Conservation (phyloP, 345 rosid genomes). For the Alliaria petiolata region DNA sequence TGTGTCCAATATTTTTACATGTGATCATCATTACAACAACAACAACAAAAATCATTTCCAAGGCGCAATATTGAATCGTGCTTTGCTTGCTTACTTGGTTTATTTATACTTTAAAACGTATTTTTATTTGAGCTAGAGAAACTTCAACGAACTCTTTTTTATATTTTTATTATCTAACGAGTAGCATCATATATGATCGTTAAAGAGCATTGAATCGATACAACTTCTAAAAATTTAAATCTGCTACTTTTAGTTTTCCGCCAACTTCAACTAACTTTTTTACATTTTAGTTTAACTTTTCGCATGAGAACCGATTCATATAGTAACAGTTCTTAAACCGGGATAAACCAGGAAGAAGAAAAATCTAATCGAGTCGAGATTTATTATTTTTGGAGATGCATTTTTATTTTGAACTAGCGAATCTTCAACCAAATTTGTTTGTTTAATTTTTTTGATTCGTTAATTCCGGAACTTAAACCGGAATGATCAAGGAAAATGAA, state of each 20-base stretch:
- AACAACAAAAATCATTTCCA: background rate
- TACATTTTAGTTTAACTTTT: background rate
- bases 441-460: background rate
- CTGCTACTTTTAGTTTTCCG: background rate
- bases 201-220: background rate
- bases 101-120: background rate
- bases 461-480: background rate
- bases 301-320: background rate
- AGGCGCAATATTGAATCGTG: background rate
- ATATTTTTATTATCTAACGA: background rate
- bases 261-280: background rate
- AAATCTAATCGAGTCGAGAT: background rate
- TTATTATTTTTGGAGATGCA: background rate
- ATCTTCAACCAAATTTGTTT: background rate
- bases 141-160: background rate
- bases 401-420: background rate
- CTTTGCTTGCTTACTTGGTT: background rate
- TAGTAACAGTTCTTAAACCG: background rate
- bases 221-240: background rate
- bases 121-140: conserved; percentile 3
- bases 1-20: background rate
- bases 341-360: background rate
- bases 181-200: background rate
- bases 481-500: background rate
- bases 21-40: background rate